These are phyloP conservation scores for Gaultheria prostrata DNA, from an alignment of 148 eudicot genomes.

Conservation along the genomic window DNA sequence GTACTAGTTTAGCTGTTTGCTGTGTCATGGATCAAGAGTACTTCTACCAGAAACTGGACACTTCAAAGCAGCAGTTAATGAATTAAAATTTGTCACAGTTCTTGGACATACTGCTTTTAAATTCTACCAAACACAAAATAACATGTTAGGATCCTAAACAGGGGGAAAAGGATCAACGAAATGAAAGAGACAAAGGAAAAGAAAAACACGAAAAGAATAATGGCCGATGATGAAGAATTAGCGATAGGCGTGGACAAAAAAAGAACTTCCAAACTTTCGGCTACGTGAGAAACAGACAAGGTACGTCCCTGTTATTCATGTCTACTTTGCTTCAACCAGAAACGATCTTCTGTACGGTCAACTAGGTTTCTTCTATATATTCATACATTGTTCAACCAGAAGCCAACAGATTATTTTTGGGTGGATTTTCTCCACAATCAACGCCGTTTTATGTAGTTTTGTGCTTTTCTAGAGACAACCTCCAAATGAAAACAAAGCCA, in stretches of 20 bases:
- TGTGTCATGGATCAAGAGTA: not conserved
- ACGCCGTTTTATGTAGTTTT: not conserved
- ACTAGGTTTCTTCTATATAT: not conserved
- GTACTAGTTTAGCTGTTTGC: not conserved
- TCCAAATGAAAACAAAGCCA: not conserved
- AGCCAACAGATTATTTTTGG: not conserved
- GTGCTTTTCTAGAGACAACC: slow-evolving; percentile 1
- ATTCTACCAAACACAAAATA: not conserved
- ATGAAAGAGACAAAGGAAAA: not conserved
- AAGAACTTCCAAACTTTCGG: too few relatives aligned
- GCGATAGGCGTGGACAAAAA: too few relatives aligned
- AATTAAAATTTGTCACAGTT: not conserved
- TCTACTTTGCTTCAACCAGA: slow-evolving; percentile 10
- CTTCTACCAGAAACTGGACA: not conserved
- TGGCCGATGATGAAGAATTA: too few relatives aligned
- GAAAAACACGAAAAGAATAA: too few relatives aligned
- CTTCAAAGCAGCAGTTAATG: not conserved
- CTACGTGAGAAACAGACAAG: not conserved
- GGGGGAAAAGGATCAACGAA: not conserved
- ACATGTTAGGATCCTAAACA: not conserved
- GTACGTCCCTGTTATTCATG: not conserved
- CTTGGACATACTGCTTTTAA: not conserved
- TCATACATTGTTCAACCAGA: not conserved
- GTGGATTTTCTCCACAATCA: not conserved
- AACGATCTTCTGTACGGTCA: not conserved